These are phyloP conservation scores for Saksenaea vasiformis DNA, from an alignment of 371 early-diverging fungal species.

Conservation along the genomic window DNA sequence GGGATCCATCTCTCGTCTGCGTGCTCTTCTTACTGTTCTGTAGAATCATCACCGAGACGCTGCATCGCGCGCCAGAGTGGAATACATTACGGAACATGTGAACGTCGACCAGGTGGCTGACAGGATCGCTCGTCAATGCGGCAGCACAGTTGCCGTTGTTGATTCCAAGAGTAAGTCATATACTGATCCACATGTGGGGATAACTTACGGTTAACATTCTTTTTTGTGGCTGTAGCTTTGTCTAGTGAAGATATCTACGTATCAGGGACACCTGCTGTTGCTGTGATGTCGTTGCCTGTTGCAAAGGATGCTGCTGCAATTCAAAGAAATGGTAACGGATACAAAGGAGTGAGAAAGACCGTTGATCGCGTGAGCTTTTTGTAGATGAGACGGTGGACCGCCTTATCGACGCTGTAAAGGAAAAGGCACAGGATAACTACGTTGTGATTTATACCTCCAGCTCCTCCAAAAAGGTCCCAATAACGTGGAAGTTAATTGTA, in stretches of 20 bases:
- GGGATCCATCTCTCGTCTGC: neutral
- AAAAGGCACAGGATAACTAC: conserved; percentile 36
- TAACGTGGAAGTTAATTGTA: neutral
- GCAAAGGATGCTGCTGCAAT: conserved; percentile 21
- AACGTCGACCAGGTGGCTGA: conserved; percentile 34
- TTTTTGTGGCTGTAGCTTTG: conserved; percentile 14
- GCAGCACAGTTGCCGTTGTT: conserved; percentile 28
- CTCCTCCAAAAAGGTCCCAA: conserved; percentile 24
- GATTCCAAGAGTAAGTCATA: conserved; percentile 30
- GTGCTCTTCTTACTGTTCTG: neutral
- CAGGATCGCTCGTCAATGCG: conserved; percentile 32
- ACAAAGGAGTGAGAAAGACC: neutral
- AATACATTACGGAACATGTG: conserved; percentile 40
- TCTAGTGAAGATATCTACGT: conserved; percentile 23
- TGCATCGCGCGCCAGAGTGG: conserved; percentile 30
- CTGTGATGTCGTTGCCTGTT: conserved; percentile 32
- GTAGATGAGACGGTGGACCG: conserved; percentile 34
- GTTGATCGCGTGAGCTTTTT: neutral
- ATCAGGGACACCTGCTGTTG: conserved; percentile 23
- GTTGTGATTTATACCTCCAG: conserved; percentile 52
- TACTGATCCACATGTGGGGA: neutral
- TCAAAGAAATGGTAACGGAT: conserved; percentile 38
- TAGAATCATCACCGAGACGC: conserved; percentile 18
- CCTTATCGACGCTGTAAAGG: conserved; percentile 30
- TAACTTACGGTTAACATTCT: neutral